Base-by-base conservation (phyloP, 495 filamentous ascomycete species). In the Hapsidospora chrysogenum region DNA sequence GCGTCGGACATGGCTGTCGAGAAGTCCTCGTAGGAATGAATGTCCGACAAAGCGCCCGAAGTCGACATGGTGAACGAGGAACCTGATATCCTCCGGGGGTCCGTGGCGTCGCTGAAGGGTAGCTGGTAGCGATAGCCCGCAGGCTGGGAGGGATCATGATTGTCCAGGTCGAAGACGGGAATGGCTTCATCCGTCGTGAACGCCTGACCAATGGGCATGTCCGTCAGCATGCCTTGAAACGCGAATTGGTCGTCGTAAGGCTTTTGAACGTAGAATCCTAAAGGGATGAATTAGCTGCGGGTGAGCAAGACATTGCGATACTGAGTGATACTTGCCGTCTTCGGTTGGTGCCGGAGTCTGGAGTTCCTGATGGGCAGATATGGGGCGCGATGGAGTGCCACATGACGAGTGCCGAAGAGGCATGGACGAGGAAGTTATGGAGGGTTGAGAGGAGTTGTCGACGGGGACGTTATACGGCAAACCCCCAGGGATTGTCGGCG, bases 11-110 rank as follows among this genome's bases (percentile, higher is more conserved):
- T 41, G 20, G 66, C 51, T 25, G 68, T 54, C 23, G 68, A 73
- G 45, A 70, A 68, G 35, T 74, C 66, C 22, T 76, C 71, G 40
- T 70, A 72, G 4, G 69, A 66, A 22, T 67, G 57, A 49, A 72
- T 68, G 38, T 72, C 66, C 1, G 67, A 71, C 13, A 68, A 47
- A n/a, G 50, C 57, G 14, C 66, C 66, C n/a, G 63, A 64, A 3
- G 64, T 72, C 19, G 68, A 72, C 41, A 71, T 54, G 23, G 66
- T 66, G 40, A 70, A 72, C 2, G 66, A 72, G 20, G 66, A 72
- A 13, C 68, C 66, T 17, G 66, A 72, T 64, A 70, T 70, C 35
- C 66, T 57, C 38, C 60, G 43, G 16, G 45, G 28, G 4, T 65
- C 61, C 14, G 33, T 6, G 29, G 52, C 49, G 8, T 64, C 61